Conservation (phyloP, 805 yeast species). For the Metschnikowia similis region DNA sequence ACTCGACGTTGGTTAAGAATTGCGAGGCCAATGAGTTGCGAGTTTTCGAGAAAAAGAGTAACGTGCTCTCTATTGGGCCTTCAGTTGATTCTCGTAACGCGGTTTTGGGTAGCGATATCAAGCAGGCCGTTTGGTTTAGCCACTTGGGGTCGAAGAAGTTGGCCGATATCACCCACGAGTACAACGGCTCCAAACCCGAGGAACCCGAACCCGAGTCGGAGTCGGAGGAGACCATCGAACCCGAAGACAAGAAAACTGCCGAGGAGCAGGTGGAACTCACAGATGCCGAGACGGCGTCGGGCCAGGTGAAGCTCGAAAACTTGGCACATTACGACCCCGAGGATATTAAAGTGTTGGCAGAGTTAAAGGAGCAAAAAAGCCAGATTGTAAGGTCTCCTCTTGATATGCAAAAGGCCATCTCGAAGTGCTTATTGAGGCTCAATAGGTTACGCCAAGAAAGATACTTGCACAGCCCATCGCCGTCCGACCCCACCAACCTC, state of each 20-base stretch:
- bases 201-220: conserved; percentile 7
- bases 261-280: conserved; percentile 8
- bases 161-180: conserved; percentile 20
- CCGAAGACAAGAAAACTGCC: not conserved
- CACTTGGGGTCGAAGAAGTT: conserved; percentile 35
- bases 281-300: not conserved
- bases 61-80: conserved; percentile 36
- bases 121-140: conserved; percentile 35
- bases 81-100: conserved; percentile 29
- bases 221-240: not conserved
- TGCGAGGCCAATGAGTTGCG: conserved; percentile 19
- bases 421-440: conserved; percentile 28
- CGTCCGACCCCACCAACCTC: conserved; percentile 22
- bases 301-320: conserved; percentile 27
- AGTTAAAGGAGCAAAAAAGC: conserved; percentile 23
- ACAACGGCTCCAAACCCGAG: conserved; percentile 6
- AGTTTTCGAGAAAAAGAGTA: conserved; percentile 18
- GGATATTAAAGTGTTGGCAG: conserved; percentile 21
- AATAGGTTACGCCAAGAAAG: conserved; percentile 41
- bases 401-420: conserved; percentile 32
- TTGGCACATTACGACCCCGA: conserved; percentile 36
- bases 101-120: conserved; percentile 29
- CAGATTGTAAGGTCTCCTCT: conserved; percentile 24
- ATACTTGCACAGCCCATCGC: conserved; percentile 26
- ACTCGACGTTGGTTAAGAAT: conserved; percentile 25